Conservation (phyloP, 805 yeast species). For the Wickerhamomyces hampshirensis region DNA sequence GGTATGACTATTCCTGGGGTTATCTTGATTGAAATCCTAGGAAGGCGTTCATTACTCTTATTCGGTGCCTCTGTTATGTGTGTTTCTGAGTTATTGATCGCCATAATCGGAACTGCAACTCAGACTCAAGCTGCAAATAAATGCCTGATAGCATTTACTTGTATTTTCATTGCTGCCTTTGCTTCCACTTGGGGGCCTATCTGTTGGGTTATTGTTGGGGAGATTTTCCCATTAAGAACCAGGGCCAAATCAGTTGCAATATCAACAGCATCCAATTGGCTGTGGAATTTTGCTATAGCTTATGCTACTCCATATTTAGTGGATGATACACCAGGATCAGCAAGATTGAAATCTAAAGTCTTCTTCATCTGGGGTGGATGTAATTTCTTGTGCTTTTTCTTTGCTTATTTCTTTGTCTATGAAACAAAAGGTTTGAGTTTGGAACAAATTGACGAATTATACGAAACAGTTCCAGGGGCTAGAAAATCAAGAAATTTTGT, state of each 20-base stretch:
- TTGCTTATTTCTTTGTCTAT: conserved; percentile 50
- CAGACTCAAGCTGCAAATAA: conserved; percentile 33
- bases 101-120: conserved; percentile 34
- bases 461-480: conserved; percentile 31
- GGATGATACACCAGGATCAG: conserved; percentile 56
- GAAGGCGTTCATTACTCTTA: conserved; percentile 60
- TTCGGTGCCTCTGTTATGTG: conserved; percentile 63
- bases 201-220: conserved; percentile 63
- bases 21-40: conserved; percentile 49
- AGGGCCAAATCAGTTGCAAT: conserved; percentile 71
- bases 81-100: conserved; percentile 59
- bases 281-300: conserved; percentile 72
- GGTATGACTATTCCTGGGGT: conserved; percentile 52
- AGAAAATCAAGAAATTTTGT: conserved; percentile 29
- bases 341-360: conserved; percentile 57
- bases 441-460: conserved; percentile 64
- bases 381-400: conserved; percentile 49
- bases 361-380: conserved; percentile 78
- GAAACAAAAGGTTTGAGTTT: conserved; percentile 66
- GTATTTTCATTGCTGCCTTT: conserved; percentile 66
- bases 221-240: conserved; percentile 64
- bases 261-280: conserved; percentile 76
- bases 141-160: conserved; percentile 47
- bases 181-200: conserved; percentile 86
- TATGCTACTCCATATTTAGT: conserved; percentile 71